phyloP scores from a whole-genome alignment of 2,329 filamentous ascomycete genomes.

The Aspergillus nomiae region DNA sequence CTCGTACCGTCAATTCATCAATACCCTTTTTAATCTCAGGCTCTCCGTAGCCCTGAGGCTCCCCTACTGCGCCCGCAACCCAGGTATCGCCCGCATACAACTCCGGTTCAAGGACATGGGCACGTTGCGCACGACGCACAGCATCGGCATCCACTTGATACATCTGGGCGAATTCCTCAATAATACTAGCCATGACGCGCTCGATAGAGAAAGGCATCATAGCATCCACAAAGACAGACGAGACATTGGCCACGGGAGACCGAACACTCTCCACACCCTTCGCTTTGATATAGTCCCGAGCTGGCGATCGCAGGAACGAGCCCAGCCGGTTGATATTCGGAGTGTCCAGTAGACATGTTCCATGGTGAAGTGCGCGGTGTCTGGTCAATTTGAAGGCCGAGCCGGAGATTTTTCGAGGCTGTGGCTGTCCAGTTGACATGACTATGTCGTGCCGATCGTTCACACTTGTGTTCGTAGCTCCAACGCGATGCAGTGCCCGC shows the following conservation, averaged over 20 bases:
- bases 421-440: conserved; percentile 54
- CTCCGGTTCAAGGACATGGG: conserved; percentile 36
- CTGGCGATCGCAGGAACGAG: conserved; percentile 74
- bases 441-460: conserved; percentile 95
- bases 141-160: conserved; percentile 55
- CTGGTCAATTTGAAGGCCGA: conserved; percentile 93
- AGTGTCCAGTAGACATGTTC: conserved; percentile 80
- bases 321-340: conserved; percentile 72
- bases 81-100: conserved; percentile 36
- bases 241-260: conserved; percentile 79
- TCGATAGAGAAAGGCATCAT: conserved; percentile 51
- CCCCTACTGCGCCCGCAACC: conserved; percentile 53
- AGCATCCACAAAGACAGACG: conserved; percentile 53
- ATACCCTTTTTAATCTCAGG: conserved; percentile 64
- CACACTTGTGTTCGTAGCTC: conserved; percentile 64
- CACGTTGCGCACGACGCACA: conserved; percentile 33
- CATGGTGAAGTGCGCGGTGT: conserved; percentile 82
- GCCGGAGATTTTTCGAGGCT: conserved; percentile 79
- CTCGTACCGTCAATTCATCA: conserved; percentile 55
- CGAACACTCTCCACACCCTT: conserved; percentile 90
- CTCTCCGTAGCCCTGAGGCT: conserved; percentile 47
- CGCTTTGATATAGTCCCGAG: conserved; percentile 72
- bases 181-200: conserved; percentile 55
- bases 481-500: conserved; percentile 64
- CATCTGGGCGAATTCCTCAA: conserved; percentile 66